phyloP scores from a whole-genome alignment of 148 eudicot genomes.

The Drosera capensis region DNA sequence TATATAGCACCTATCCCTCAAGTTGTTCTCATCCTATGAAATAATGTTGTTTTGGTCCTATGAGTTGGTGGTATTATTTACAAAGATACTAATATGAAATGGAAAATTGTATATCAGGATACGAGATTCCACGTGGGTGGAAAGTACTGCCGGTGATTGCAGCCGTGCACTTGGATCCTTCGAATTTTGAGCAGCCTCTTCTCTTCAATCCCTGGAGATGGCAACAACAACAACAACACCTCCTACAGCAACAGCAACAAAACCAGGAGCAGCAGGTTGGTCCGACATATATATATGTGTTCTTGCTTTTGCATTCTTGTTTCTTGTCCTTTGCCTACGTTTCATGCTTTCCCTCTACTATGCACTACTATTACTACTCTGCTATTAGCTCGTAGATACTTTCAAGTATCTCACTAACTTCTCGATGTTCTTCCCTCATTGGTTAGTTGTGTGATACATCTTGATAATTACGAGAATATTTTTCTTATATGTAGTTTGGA shows the following conservation, averaged over 20 bases:
- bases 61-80: neutral
- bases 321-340: no score
- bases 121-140: slow-evolving; percentile 99
- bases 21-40: neutral
- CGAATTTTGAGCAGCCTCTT: slow-evolving; percentile 64
- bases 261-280: neutral
- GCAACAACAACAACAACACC: slow-evolving; percentile 12
- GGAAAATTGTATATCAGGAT: slow-evolving; percentile 24
- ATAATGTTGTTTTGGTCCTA: neutral
- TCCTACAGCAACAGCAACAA: neutral
- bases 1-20: neutral
- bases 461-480: no score
- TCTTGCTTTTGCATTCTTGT: neutral
- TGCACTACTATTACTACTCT: no score
- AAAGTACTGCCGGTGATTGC: slow-evolving; percentile 93
- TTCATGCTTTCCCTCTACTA: neutral
- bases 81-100: neutral
- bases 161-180: slow-evolving; percentile 90
- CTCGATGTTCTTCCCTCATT: no score
- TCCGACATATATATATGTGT: neutral
- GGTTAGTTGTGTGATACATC: no score
- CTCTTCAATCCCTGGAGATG: slow-evolving; percentile 93
- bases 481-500: no score
- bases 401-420: no score
- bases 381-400: no score